These are phyloP conservation scores for Chenopodium quinoa DNA, from an alignment of 148 eudicot genomes.

Conservation along the genomic window DNA sequence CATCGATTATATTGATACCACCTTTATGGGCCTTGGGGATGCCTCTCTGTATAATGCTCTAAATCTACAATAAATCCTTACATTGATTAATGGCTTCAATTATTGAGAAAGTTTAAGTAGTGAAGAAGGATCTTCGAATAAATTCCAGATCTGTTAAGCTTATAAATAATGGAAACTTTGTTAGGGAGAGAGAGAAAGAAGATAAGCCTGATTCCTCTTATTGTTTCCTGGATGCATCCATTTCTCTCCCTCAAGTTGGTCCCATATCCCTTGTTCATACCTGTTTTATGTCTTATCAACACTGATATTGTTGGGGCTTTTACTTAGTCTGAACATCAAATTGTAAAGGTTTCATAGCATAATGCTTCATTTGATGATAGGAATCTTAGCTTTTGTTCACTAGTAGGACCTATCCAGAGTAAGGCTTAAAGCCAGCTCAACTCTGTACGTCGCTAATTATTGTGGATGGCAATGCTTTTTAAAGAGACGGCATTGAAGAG, in stretches of 20 bases:
- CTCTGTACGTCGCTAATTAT: background rate
- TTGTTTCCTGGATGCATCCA: background rate
- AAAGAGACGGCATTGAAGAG: background rate
- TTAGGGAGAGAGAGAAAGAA: background rate
- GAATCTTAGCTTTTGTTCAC: background rate
- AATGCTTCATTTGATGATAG: slow-evolving; percentile 3
- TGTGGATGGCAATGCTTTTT: background rate
- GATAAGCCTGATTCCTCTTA: background rate
- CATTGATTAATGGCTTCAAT: background rate
- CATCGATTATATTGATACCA: background rate
- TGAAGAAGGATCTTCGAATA: background rate
- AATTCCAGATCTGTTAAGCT: background rate
- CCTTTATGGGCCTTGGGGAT: background rate
- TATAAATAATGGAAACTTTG: background rate
- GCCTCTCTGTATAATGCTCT: background rate
- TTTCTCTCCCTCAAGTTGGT: background rate
- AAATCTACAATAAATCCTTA: background rate
- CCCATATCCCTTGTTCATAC: background rate
- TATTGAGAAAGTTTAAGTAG: background rate
- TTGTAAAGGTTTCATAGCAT: background rate
- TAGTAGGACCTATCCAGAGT: background rate
- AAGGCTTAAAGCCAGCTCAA: background rate
- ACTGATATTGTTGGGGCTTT: background rate
- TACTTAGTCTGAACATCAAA: background rate
- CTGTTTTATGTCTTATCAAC: background rate